These are phyloP conservation scores for Aspergillus sclerotiicarbonarius DNA, from an alignment of 495 filamentous ascomycete species.

Conservation along the genomic window DNA sequence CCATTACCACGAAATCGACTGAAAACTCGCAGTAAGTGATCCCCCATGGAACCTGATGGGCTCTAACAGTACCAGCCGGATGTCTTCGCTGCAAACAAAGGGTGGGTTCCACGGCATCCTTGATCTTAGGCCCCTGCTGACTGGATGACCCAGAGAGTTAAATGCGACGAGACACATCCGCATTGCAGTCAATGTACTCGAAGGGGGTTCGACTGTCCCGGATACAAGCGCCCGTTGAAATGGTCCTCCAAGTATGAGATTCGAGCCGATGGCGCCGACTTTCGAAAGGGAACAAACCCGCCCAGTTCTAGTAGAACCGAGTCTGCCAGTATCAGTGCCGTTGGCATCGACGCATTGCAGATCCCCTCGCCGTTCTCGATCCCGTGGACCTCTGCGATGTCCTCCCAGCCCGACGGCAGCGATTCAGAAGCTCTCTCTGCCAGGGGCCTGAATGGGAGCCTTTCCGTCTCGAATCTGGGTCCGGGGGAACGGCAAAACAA, in stretches of 20 bases:
- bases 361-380: no score
- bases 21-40: neutral
- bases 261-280: neutral
- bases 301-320: neutral
- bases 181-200: constrained; percentile 8
- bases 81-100: neutral
- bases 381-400: no score
- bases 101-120: neutral
- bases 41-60: neutral
- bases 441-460: no score
- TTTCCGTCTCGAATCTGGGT: no score
- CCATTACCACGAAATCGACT: neutral
- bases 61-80: neutral
- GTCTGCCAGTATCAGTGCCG: neutral
- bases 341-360: no score
- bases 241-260: constrained; percentile 10
- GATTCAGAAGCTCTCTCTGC: no score
- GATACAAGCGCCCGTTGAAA: constrained; percentile 6
- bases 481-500: no score
- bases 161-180: constrained; percentile 9
- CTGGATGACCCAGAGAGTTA: neutral
- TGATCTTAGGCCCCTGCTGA: neutral
- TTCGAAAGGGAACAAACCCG: neutral
- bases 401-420: no score
- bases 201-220: constrained; percentile 3